Conservation (phyloP, 1,284 basidiomycete species). For the Puccinia horiana region DNA sequence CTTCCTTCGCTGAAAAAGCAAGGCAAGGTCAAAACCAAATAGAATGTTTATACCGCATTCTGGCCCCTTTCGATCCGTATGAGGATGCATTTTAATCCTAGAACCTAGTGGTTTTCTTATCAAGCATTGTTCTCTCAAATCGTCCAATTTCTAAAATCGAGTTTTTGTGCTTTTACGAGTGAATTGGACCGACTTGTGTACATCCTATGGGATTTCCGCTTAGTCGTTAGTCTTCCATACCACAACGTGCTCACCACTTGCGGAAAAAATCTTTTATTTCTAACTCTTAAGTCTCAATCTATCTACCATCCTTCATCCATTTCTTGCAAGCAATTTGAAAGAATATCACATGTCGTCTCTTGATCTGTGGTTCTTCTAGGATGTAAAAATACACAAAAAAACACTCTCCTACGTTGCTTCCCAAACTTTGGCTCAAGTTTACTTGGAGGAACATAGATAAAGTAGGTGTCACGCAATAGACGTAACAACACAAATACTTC, state of each 20-base stretch:
- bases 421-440: no score
- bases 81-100: not conserved
- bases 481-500: no score
- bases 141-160: not conserved
- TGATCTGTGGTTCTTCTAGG: no score
- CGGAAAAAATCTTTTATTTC: not conserved
- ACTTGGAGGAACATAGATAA: no score
- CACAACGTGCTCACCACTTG: not conserved
- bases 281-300: not conserved
- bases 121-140: not conserved
- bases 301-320: not conserved
- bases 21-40: conserved; percentile 23
- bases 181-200: not conserved
- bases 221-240: not conserved
- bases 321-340: not conserved
- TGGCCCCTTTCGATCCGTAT: not conserved
- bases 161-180: not conserved
- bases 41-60: not conserved
- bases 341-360: not conserved
- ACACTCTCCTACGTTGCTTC: no score
- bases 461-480: no score
- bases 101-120: not conserved
- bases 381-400: no score
- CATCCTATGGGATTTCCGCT: not conserved
- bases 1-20: conserved; percentile 30